Evolutionary conservation across 257 asterid species (phyloP).

Genomic region (Nyctanthes arbortristis): DNA sequence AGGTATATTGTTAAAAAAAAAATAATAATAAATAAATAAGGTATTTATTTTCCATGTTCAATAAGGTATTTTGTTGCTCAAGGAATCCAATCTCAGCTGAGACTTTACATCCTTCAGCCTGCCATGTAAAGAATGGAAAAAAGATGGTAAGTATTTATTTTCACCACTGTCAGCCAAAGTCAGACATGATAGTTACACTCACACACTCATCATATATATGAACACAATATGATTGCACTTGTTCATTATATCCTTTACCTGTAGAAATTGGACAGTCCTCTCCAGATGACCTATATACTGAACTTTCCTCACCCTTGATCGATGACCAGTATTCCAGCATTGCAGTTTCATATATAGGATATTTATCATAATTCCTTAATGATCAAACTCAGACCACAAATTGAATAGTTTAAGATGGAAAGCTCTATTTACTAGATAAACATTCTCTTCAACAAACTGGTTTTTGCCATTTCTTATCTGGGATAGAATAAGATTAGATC

Average conservation of each 20-base stretch:
- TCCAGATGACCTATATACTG: slow-evolving; percentile 88
- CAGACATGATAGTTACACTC: background rate
- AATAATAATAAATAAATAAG: slow-evolving; percentile 75
- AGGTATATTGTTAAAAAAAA: background rate
- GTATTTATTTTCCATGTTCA: slow-evolving; percentile 82
- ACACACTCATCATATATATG: background rate
- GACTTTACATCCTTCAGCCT: slow-evolving; percentile 70
- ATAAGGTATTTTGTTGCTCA: slow-evolving; percentile 76
- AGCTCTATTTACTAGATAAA: too few species aligned
- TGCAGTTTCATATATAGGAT: background rate
- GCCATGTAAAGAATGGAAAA: slow-evolving; percentile 15
- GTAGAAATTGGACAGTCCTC: slow-evolving; percentile 62
- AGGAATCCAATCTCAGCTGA: slow-evolving; percentile 76
- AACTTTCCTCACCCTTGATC: slow-evolving; percentile 85
- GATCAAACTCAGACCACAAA: background rate
- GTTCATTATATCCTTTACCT: slow-evolving; percentile 40
- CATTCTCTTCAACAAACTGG: too few species aligned
- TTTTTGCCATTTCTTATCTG: too few species aligned
- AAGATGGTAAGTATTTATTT: background rate
- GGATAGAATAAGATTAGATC: too few species aligned
- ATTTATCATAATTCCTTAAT: slow-evolving; percentile 1
- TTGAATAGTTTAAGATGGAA: background rate
- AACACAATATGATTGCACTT: background rate
- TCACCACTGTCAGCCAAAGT: background rate
- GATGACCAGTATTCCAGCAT: slow-evolving; percentile 77